Evolutionary conservation across 139 green algal genomes (phyloP), one percentile per base, ranked within the genome.

Genomic region (Micractinium sp.): DNA sequence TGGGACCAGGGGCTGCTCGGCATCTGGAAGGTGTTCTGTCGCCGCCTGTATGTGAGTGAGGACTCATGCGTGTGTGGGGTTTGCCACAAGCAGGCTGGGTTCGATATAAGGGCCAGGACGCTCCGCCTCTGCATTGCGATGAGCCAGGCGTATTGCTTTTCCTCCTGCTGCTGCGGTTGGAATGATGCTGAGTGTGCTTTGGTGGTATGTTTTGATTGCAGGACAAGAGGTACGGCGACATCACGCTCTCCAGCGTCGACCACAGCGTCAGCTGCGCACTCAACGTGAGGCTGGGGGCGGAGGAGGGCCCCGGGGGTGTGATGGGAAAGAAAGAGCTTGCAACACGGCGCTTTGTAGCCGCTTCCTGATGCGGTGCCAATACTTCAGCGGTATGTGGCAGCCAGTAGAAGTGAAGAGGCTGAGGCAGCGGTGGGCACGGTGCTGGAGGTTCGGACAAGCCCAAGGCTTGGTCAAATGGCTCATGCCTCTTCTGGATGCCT

Each of bases 1-100:
- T 90, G 87, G 87, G 87, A 87, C 41, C n/a, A 22, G 2, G 73
- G 87, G 13, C 47, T 90, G 47, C 31, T 14, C 0, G 80, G 67
- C 67, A 90, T 90, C 22, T 90, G 87, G 87, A 20, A 19, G 9
- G 87, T 71, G 22, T 90, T 90, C 69, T 61, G 41, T 47, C 0
- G 19, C 0, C n/a, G 67, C 67, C n/a, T 75, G 67, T 31, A 18
- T 75, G 20, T 29, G 67, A 31, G 14, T 35, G 4, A 22, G 23
- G 27, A 9, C n/a, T 18, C 25, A 35, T 75, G 67, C 1, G 31
- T 29, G 23, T 22, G n/a, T 33, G 67, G 12, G 67, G 19, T 35
- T 33, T 31, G 27, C 23, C 12, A 73, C 63, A 25, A 73, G 12
- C 20, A 29, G 63, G 63, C 63, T n/a, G n/a, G n/a, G n/a, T n/a